phyloP scores from a whole-genome alignment of 108 stramenopile species.

The Skeletonema costatum region DNA sequence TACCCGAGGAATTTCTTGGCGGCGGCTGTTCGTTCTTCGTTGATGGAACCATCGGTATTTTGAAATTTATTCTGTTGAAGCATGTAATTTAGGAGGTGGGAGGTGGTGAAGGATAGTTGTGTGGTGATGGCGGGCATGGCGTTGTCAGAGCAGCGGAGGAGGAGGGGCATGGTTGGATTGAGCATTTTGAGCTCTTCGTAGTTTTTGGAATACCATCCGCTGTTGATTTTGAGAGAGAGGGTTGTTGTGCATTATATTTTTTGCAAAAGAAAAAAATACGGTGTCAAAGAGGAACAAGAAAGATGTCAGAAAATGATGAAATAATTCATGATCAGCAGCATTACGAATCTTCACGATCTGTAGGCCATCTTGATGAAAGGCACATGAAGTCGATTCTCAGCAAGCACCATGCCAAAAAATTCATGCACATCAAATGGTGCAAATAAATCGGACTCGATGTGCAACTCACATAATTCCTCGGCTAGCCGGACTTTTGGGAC shows the following conservation, averaged over 20 bases:
- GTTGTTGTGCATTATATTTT: neutral
- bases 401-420: neutral
- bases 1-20: conserved; percentile 65
- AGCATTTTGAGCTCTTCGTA: conserved; percentile 80
- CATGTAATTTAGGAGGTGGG: conserved; percentile 85
- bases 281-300: neutral
- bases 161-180: conserved; percentile 81
- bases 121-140: conserved; percentile 89
- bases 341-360: too few species aligned
- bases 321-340: neutral
- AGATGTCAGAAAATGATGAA: conserved; percentile 4
- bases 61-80: conserved; percentile 79
- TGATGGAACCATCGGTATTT: conserved; percentile 69
- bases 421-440: neutral
- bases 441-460: neutral
- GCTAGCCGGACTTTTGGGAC: conserved; percentile 84
- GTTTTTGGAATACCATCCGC: conserved; percentile 73
- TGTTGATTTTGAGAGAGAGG: conserved; percentile 8
- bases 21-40: conserved; percentile 74
- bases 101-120: conserved; percentile 76
- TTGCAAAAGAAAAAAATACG: neutral
- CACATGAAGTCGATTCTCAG: neutral
- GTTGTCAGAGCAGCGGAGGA: conserved; percentile 82
- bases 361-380: neutral
- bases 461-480: conserved; percentile 81